Percentiles rank a stretch among this genome's conserved stretches.
These are phyloP conservation scores for Verticillium dahliae DNA, from an alignment of 2,329 filamentous ascomycete genomes.

Conservation along the genomic window DNA sequence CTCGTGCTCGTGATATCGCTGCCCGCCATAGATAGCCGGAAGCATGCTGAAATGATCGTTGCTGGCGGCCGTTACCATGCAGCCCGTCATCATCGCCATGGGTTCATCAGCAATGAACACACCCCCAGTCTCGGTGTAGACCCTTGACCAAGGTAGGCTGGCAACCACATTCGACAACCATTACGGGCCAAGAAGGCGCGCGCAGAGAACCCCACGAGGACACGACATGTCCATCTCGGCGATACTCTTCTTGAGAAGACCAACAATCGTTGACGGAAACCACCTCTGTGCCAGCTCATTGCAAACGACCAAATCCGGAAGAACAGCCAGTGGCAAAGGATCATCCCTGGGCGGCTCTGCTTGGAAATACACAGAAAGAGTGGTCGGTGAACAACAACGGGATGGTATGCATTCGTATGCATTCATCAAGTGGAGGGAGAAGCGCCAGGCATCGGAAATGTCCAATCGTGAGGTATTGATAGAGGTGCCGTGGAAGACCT, in stretches of 20 bases:
- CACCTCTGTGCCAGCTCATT: background rate
- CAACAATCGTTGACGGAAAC: background rate
- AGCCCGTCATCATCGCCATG: background rate
- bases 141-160: background rate
- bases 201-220: background rate
- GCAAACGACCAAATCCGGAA: background rate
- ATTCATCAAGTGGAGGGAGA: background rate
- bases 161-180: background rate
- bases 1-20: background rate
- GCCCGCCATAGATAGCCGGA: background rate
- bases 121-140: background rate
- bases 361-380: background rate
- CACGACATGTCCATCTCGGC: background rate
- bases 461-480: background rate
- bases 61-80: background rate
- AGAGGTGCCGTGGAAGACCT: background rate
- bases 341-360: background rate
- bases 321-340: background rate
- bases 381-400: background rate
- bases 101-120: background rate
- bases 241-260: background rate
- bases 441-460: background rate
- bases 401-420: background rate
- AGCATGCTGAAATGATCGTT: background rate
- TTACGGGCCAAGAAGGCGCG: background rate